Evolutionary conservation across 2,329 filamentous ascomycete genomes (phyloP).

Genomic region (Karstenula rhodostoma): DNA sequence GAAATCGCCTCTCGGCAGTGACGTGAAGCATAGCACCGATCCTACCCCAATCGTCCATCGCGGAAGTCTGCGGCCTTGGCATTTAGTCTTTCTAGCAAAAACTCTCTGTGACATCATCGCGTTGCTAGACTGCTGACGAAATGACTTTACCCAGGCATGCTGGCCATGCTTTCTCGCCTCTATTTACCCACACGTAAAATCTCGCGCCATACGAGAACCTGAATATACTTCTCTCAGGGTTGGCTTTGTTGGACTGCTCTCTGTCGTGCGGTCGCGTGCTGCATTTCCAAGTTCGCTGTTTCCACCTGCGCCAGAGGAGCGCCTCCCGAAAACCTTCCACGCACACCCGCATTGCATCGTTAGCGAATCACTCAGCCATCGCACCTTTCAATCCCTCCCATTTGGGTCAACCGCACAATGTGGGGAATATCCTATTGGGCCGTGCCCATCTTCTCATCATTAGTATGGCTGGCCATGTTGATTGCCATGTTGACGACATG

Average conservation of each 20-base stretch:
- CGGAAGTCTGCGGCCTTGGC: constrained; percentile 15
- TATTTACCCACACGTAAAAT: background rate
- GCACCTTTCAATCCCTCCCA: background rate
- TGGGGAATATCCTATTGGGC: constrained; percentile 62
- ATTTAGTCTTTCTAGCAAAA: background rate
- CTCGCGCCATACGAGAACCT: background rate
- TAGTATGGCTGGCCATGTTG: constrained; percentile 64
- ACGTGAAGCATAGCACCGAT: background rate
- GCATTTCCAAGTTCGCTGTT: background rate
- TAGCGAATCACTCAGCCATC: background rate
- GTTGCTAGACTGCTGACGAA: constrained; percentile 8
- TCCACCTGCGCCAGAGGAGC: constrained; percentile 3
- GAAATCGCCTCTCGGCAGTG: constrained; percentile 8
- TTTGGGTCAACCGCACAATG: constrained; percentile 28
- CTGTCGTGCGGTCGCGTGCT: constrained; percentile 4
- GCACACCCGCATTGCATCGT: background rate
- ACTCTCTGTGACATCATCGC: constrained; percentile 4
- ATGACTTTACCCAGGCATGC: constrained; percentile 1
- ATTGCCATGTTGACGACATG: constrained; percentile 76
- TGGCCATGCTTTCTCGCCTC: background rate
- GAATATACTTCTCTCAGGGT: background rate
- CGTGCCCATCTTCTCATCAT: constrained; percentile 72
- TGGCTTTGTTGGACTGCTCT: background rate
- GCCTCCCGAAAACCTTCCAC: constrained; percentile 1
- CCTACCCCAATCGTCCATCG: background rate